These are phyloP conservation scores for Allomyces macrogynus DNA, from an alignment of 192 early-diverging fungal genomes.

Conservation along the genomic window DNA sequence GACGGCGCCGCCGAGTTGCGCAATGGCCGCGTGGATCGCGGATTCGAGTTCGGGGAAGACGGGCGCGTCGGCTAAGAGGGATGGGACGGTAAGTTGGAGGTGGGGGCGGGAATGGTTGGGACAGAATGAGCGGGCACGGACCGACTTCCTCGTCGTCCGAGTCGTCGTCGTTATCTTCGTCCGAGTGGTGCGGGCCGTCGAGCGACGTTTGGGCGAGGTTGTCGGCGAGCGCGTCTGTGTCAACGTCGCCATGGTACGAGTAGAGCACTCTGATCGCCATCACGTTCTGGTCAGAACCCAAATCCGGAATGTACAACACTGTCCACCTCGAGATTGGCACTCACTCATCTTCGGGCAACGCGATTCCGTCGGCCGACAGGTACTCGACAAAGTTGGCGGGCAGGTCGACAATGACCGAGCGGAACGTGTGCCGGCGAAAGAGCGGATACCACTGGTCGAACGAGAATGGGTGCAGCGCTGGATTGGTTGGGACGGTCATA, in stretches of 20 bases:
- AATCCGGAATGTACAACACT: too few species aligned
- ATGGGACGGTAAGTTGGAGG: too few species aligned
- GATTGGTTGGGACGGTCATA: too few species aligned
- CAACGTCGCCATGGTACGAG: too few species aligned
- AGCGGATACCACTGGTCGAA: slow-evolving; percentile 60
- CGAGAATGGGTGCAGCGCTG: slow-evolving; percentile 4
- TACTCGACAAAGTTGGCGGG: slow-evolving; percentile 63
- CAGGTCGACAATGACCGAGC: slow-evolving; percentile 47
- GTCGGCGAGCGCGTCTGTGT: too few species aligned
- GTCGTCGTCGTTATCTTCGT: slow-evolving; percentile 14
- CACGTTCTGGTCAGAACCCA: too few species aligned
- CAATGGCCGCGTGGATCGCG: slow-evolving; percentile 42
- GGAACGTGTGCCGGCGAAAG: slow-evolving; percentile 44
- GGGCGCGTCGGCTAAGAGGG: background rate
- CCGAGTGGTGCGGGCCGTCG: too few species aligned
- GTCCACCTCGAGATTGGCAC: background rate
- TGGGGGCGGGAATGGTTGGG: too few species aligned
- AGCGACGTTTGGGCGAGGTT: too few species aligned
- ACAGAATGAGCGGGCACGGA: background rate
- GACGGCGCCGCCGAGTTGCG: slow-evolving; percentile 50
- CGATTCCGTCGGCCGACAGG: slow-evolving; percentile 63
- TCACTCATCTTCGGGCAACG: slow-evolving; percentile 51
- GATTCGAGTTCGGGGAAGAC: slow-evolving; percentile 40
- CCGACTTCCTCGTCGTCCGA: slow-evolving; percentile 10
- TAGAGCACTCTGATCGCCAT: too few species aligned